Evolutionary conservation across 164 flowering plant species (phyloP), one percentile per base, ranked within the genome.

Genomic region (Pachysandra terminalis): DNA sequence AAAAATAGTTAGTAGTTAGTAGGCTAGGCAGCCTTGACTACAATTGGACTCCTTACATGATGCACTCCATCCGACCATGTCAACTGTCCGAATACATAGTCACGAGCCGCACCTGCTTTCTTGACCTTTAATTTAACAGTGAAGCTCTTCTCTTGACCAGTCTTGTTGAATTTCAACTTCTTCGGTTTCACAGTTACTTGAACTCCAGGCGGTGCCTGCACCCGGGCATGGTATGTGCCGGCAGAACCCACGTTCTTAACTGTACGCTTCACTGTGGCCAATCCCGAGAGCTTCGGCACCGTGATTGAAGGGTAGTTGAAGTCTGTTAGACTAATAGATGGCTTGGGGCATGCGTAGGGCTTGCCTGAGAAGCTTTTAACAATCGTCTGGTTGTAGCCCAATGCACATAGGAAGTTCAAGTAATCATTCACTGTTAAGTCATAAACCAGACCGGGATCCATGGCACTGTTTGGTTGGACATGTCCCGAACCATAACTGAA

Each of bases 251-350:
- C 98, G 66, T 93, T 90, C 76, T 75, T 89, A 0, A 89, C 73
- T 14, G 35, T 90, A 61, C 97, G 73, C 5, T 79, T 73, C 61
- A 91, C 74, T 0, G 83, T 84, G 52, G 72, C 56, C 0, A 83
- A 63, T 27, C 80, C 84, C 3, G 67, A 52, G 55, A 90, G 83
- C 0, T 48, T 71, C 10, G 92, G 88, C 55, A 90, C 81, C 2
- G 92, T 83, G 61, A 91, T 82, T 2, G 96, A 82, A 16, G 97
- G 97, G 71, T 90, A 90, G 76, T 89, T 87, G 63, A 89, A 73
- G 77, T 83, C 65, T 9, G 56, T 12, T 22, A 81, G 72, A 61
- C 68, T 70, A n/a, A 63, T 75, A 40, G 40, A 35, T 0, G 55
- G 23, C 37, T 71, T 54, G 2, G 79, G 77, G 51, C 77, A 76